These are phyloP conservation scores for Scenedesmus sp. DNA, from an alignment of 163 green algal species.

Conservation along the genomic window DNA sequence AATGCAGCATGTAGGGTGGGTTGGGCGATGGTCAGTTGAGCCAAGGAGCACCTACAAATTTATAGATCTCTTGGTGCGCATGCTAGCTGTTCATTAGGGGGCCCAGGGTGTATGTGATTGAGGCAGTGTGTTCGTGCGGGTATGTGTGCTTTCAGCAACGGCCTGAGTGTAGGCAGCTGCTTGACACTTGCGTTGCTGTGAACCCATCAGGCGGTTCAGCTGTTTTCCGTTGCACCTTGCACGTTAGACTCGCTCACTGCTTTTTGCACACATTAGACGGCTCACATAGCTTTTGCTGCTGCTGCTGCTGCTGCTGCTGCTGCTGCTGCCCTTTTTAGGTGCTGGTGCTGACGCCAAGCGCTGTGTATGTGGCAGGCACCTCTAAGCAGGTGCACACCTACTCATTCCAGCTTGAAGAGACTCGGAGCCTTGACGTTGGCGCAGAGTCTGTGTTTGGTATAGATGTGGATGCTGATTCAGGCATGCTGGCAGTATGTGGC, in stretches of 20 bases:
- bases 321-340: constrained; percentile 3
- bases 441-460: constrained; percentile 38
- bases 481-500: constrained; percentile 35
- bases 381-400: constrained; percentile 7
- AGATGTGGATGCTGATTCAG: not conserved
- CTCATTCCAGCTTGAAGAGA: constrained; percentile 15
- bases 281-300: not conserved
- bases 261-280: not conserved
- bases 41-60: no score
- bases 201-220: no score
- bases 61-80: no score
- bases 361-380: constrained; percentile 30
- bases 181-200: no score
- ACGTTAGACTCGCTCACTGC: not conserved
- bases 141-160: no score
- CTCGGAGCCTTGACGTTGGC: constrained; percentile 3
- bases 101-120: no score
- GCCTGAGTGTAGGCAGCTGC: no score
- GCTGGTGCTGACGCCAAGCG: constrained; percentile 18
- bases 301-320: not conserved
- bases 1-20: no score
- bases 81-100: no score
- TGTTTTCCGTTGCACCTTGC: not conserved
- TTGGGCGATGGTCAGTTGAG: no score
- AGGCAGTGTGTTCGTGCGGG: no score